Evolutionary conservation across 768 basidiomycete genomes (phyloP), one percentile per base, ranked within the genome.

Genomic region (Trametes villosa): DNA sequence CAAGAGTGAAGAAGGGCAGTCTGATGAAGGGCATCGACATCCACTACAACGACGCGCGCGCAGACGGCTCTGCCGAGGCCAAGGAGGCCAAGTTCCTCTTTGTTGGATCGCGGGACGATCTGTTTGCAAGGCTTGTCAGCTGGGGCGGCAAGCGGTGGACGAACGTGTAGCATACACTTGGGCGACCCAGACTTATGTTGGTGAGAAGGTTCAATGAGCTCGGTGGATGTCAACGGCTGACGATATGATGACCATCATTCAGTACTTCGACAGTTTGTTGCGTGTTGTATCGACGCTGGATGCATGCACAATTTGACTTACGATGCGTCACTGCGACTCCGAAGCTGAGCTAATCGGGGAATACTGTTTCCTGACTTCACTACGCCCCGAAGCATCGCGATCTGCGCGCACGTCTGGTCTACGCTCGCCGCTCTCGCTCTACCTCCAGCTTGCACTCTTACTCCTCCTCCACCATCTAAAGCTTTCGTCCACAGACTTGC

Each of bases 91-190:
- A 73, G 64, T 87, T 89, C 66, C 62, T 73, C 18, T 87, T 85
- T 83, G 78, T 89, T 38, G 82, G 81, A 31, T 77, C 74, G 26
- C 81, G 87, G 6, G 86, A 89, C 70, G 87, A 89, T 47, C 69
- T 89, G 18, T 89, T 90, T 70, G 85, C 84, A 44, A 73, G 86
- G 59, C 78, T 90, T 13, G 77, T 88, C 18, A 84, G 84, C 17
- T 71, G 73, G 64, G 78, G 79, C 29, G 81, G 80, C 22, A 73
- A 72, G 45, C 76, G 76, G 30, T 86, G 86, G 85, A 70, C 80
- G 57, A 80, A 42, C 12, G 54, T 63, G 36, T 63, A 57, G 45
- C 5, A n/a, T 20, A 40, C 27, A 41, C 5, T 7, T 34, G 33
- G 33, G 33, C n/a, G n/a, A 20, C 9, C 18, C 3, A 9, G 7